phyloP scores from a whole-genome alignment of 148 eudicot genomes.

The Spergularia bocconei region DNA sequence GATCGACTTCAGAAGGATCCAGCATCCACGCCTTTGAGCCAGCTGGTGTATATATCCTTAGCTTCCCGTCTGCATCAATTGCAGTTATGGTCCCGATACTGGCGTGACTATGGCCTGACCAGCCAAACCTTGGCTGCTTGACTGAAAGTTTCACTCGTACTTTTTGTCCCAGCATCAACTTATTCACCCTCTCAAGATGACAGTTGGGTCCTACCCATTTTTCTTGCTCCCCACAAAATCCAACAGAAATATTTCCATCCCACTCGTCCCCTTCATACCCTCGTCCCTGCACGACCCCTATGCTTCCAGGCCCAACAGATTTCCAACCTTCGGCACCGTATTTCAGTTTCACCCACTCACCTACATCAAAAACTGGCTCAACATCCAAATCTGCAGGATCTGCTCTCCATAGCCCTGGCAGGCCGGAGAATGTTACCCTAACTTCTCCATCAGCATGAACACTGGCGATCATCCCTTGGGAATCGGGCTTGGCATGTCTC shows the following conservation, averaged over 20 bases:
- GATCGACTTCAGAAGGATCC: slow-evolving; percentile 89
- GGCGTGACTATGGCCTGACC: slow-evolving; percentile 88
- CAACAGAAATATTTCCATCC: slow-evolving; percentile 74
- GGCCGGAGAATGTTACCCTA: slow-evolving; percentile 66
- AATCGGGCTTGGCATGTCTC: slow-evolving; percentile 71
- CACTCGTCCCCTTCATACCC: slow-evolving; percentile 62
- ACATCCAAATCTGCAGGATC: slow-evolving; percentile 88
- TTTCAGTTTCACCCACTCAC: slow-evolving; percentile 84
- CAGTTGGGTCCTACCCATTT: slow-evolving; percentile 70
- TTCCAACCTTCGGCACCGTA: slow-evolving; percentile 58
- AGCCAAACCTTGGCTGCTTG: slow-evolving; percentile 91
- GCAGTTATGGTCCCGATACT: slow-evolving; percentile 78
- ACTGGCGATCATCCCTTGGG: slow-evolving; percentile 72
- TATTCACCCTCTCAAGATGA: slow-evolving; percentile 58
- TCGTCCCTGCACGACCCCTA: slow-evolving; percentile 87
- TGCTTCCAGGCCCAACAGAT: slow-evolving; percentile 70
- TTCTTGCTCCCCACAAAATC: slow-evolving; percentile 92
- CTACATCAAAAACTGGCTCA: slow-evolving; percentile 78
- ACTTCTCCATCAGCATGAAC: slow-evolving; percentile 94
- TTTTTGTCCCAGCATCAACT: slow-evolving; percentile 64
- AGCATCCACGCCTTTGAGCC: slow-evolving; percentile 87
- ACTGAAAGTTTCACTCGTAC: slow-evolving; percentile 59
- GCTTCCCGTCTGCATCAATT: slow-evolving; percentile 89
- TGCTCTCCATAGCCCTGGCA: slow-evolving; percentile 80
- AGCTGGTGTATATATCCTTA: slow-evolving; percentile 82